Evolutionary conservation across 768 basidiomycete species (phyloP).

Genomic region (Psilocybe cyanescens): DNA sequence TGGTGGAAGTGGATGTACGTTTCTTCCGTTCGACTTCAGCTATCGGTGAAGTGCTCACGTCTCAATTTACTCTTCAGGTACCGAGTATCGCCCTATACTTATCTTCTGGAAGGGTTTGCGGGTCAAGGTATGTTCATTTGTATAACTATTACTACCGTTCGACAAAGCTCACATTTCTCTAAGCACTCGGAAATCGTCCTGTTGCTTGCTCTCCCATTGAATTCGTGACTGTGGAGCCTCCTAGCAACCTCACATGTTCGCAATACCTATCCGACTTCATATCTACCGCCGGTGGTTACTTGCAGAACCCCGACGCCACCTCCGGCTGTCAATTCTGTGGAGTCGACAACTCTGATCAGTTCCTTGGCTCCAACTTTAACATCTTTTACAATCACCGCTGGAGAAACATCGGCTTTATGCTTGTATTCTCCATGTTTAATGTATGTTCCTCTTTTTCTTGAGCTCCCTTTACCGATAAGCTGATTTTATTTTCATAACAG

Average conservation of each 20-base stretch:
- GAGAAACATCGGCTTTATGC: conserved; percentile 58
- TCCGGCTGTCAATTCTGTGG: conserved; percentile 64
- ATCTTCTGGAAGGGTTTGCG: conserved; percentile 53
- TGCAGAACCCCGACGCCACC: conserved; percentile 57
- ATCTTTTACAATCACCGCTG: conserved; percentile 58
- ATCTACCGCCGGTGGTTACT: conserved; percentile 52
- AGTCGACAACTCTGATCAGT: conserved; percentile 60
- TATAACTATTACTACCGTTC: conserved; percentile 31
- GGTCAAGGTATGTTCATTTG: conserved; percentile 49
- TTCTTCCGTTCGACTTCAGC: too few relatives aligned
- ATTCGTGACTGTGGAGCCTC: conserved; percentile 54
- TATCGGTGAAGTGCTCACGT: not conserved
- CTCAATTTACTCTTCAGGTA: conserved; percentile 27
- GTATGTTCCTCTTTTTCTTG: conserved; percentile 34
- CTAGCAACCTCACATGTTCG: conserved; percentile 54
- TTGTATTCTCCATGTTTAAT: conserved; percentile 52
- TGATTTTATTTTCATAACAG: not conserved
- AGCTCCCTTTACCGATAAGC: not conserved
- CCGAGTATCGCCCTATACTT: conserved; percentile 51
- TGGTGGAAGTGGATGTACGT: conserved; percentile 56
- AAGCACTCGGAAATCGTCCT: conserved; percentile 44
- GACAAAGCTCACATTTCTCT: not conserved
- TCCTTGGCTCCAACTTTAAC: conserved; percentile 53
- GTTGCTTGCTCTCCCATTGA: conserved; percentile 58
- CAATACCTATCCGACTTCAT: conserved; percentile 58